Percentiles rank a stretch among this genome's conserved stretches.
phyloP scores from a whole-genome alignment of 805 yeast species.

The Saccharomycopsis schoenii region DNA sequence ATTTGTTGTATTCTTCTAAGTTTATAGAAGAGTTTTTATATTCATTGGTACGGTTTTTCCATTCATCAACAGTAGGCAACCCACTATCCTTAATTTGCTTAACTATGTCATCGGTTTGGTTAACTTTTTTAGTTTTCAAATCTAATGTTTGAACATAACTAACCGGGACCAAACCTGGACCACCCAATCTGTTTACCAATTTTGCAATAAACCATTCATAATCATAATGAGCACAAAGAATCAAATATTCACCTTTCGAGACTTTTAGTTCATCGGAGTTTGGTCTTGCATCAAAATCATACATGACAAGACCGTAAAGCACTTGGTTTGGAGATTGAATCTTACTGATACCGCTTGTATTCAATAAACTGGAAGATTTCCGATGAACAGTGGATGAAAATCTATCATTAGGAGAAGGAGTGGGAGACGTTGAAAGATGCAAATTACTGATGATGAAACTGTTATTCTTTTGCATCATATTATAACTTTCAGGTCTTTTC shows the following conservation, averaged over 20 bases:
- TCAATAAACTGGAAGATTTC: conserved; percentile 21
- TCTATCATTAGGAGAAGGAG: conserved; percentile 13
- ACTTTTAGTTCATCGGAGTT: conserved; percentile 77
- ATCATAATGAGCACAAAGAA: conserved; percentile 92
- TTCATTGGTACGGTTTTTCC: conserved; percentile 86
- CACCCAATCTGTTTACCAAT: conserved; percentile 89
- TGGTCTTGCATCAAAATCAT: conserved; percentile 75
- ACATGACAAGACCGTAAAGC: conserved; percentile 76
- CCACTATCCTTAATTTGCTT: conserved; percentile 56
- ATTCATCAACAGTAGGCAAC: conserved; percentile 88
- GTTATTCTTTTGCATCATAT: conserved; percentile 22
- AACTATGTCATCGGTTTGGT: conserved; percentile 38
- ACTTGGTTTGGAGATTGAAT: conserved; percentile 24
- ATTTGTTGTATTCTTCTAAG: conserved; percentile 30
- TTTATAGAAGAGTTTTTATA: conserved; percentile 87
- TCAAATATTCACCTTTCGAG: conserved; percentile 75
- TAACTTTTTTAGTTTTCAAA: conserved; percentile 50
- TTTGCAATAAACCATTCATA: conserved; percentile 98
- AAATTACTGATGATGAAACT: conserved; percentile 20
- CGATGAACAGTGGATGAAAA: conserved; percentile 1
- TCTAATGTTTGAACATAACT: conserved; percentile 82
- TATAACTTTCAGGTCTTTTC: conserved; percentile 21
- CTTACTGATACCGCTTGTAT: conserved; percentile 19
- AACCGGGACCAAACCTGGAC: conserved; percentile 94
- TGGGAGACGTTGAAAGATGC: conserved; percentile 20